Conservation (phyloP, 2,329 filamentous ascomycete genomes). For the Trichophyton rubrum region DNA sequence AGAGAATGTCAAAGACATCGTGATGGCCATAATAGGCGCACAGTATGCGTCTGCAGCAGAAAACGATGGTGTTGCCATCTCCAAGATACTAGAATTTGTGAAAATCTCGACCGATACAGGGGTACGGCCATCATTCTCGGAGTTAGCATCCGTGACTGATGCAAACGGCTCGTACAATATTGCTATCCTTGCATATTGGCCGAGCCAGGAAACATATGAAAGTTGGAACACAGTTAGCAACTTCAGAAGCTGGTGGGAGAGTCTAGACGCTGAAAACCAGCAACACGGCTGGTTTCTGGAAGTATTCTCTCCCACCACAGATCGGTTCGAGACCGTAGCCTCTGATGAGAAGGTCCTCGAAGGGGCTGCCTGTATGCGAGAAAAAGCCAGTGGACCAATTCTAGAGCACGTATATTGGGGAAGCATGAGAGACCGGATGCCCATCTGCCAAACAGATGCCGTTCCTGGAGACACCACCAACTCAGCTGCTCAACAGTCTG, state of each 20-base stretch:
- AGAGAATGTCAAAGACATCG: slow-evolving; percentile 19
- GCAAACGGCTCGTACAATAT: slow-evolving; percentile 24
- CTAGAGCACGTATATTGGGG: slow-evolving; percentile 38
- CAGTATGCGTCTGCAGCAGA: slow-evolving; percentile 15
- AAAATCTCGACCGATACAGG: slow-evolving; percentile 1
- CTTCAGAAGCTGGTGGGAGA: slow-evolving; percentile 30
- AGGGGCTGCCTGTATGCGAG: slow-evolving; percentile 32
- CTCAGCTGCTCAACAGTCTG: not conserved
- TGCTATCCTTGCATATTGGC: slow-evolving; percentile 31
- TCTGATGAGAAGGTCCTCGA: slow-evolving; percentile 28
- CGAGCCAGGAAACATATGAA: slow-evolving; percentile 18
- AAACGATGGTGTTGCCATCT: slow-evolving; percentile 11
- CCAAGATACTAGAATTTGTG: slow-evolving; percentile 11
- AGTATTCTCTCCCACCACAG: slow-evolving; percentile 30
- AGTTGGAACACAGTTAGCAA: slow-evolving; percentile 25
- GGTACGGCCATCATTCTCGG: slow-evolving; percentile 17
- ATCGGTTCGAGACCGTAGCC: slow-evolving; percentile 36
- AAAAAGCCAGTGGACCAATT: slow-evolving; percentile 26
- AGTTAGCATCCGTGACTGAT: slow-evolving; percentile 25
- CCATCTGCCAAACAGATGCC: slow-evolving; percentile 27
- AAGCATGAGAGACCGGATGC: slow-evolving; percentile 35
- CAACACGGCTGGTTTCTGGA: slow-evolving; percentile 34
- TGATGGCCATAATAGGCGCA: slow-evolving; percentile 26
- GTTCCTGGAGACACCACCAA: slow-evolving; percentile 20
- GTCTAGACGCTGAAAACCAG: slow-evolving; percentile 16